These are phyloP conservation scores for Oenanthe javanica DNA, from an alignment of 140 eudicot species.

Conservation along the genomic window DNA sequence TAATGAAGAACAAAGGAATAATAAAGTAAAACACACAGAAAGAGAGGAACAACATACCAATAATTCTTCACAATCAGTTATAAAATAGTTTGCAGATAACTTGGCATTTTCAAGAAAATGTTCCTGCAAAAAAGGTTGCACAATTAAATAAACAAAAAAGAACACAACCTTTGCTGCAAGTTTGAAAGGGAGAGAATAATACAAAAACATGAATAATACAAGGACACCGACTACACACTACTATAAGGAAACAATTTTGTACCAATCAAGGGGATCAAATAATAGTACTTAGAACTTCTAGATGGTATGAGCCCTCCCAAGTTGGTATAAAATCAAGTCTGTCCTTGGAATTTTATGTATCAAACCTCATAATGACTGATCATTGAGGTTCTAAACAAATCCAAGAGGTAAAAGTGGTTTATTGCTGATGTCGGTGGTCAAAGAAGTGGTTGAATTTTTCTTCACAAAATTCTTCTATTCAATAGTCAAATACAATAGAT, in stretches of 20 bases:
- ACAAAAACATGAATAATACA: background rate
- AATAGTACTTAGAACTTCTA: background rate
- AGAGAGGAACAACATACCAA: slow-evolving; percentile 47
- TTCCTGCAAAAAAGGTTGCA: slow-evolving; percentile 37
- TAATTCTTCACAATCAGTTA: slow-evolving; percentile 63
- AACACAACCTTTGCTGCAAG: background rate
- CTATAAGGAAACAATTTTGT: background rate
- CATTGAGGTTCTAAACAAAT: background rate
- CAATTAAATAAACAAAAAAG: background rate
- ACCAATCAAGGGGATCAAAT: background rate
- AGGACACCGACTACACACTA: background rate
- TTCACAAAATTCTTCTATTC: background rate
- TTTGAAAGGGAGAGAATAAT: background rate
- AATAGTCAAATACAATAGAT: background rate
- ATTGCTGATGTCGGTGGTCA: background rate
- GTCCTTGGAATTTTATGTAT: background rate
- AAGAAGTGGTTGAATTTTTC: background rate
- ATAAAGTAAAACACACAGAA: background rate
- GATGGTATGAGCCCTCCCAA: background rate
- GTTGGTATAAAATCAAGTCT: background rate
- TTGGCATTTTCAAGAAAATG: slow-evolving; percentile 77
- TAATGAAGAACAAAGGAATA: background rate
- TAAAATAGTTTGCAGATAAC: slow-evolving; percentile 71
- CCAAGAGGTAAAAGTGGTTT: background rate
- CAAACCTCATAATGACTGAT: background rate